Percentiles rank a stretch among this genome's conserved stretches.
Conservation (phyloP, 345 rosid genomes). For the Syzygium jambos region DNA sequence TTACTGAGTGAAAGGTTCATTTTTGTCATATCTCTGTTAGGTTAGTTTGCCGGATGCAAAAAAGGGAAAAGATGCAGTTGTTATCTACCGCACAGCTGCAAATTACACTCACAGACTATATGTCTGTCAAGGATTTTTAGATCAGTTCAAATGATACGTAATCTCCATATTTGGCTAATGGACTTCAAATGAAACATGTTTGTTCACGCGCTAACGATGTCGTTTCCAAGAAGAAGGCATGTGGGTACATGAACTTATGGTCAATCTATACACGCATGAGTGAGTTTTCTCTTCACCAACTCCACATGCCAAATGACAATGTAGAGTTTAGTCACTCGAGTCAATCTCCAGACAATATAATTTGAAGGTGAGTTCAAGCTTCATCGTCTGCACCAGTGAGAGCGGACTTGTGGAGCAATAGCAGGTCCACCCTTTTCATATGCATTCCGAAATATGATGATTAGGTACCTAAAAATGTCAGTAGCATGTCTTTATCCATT, state of each 20-base stretch:
- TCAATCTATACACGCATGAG: not conserved
- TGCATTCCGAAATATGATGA: not conserved
- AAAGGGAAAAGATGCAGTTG: not conserved
- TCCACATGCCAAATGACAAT: not conserved
- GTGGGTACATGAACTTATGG: not conserved
- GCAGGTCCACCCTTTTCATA: not conserved
- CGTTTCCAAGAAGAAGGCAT: not conserved
- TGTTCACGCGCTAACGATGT: not conserved
- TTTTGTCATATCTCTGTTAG: not conserved
- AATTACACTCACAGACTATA: not conserved
- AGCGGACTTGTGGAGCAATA: not conserved
- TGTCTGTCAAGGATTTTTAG: too few relatives aligned
- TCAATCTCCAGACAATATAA: not conserved
- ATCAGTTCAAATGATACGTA: accelerated
- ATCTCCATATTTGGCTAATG: not conserved
- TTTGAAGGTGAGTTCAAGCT: not conserved
- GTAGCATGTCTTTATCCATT: not conserved
- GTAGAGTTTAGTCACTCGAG: not conserved
- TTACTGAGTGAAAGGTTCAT: not conserved
- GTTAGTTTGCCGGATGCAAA: not conserved
- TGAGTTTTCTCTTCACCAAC: not conserved
- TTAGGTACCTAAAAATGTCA: not conserved
- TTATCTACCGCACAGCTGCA: accelerated
- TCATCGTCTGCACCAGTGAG: not conserved
- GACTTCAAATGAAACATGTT: not conserved